Percentiles rank a stretch among this genome's conserved stretches.
Conservation (phyloP, 306 rosid genomes). For the Castanospermum australe region DNA sequence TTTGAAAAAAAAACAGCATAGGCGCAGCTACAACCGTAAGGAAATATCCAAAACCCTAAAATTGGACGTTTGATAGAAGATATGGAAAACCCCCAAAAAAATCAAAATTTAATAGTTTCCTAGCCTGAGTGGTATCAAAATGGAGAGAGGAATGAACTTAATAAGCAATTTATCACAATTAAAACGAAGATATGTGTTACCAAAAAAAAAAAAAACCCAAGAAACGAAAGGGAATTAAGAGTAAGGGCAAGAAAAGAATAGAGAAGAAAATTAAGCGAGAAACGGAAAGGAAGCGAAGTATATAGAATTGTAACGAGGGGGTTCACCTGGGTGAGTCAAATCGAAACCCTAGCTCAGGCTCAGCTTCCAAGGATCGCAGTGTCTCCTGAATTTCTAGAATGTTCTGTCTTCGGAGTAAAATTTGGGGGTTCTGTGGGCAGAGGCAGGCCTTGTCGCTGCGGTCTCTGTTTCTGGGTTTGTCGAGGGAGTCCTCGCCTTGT, state of each 20-base stretch:
- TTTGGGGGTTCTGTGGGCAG: constrained; percentile 35
- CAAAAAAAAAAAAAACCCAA: constrained; percentile 21
- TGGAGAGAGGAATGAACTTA: neutral
- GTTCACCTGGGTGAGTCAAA: constrained; percentile 42
- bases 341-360: constrained; percentile 61
- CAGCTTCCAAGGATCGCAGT: constrained; percentile 11
- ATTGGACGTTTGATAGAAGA: neutral
- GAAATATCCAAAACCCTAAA: constrained; percentile 53
- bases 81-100: constrained; percentile 17
- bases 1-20: neutral
- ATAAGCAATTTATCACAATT: constrained; percentile 19
- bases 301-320: neutral
- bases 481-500: constrained; percentile 46
- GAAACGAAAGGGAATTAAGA: constrained; percentile 6
- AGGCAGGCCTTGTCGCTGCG: constrained; percentile 12
- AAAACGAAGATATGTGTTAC: constrained; percentile 11
- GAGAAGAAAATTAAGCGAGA: neutral
- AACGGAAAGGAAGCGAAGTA: neutral
- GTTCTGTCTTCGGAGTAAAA: neutral
- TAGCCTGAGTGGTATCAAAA: neutral
- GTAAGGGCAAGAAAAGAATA: neutral
- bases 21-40: constrained; percentile 6
- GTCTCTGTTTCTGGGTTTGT: neutral
- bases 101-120: neutral
- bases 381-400: constrained; percentile 11